These are phyloP conservation scores for Calonectria leucothoes DNA, from an alignment of 2,329 filamentous ascomycete species.

Conservation along the genomic window DNA sequence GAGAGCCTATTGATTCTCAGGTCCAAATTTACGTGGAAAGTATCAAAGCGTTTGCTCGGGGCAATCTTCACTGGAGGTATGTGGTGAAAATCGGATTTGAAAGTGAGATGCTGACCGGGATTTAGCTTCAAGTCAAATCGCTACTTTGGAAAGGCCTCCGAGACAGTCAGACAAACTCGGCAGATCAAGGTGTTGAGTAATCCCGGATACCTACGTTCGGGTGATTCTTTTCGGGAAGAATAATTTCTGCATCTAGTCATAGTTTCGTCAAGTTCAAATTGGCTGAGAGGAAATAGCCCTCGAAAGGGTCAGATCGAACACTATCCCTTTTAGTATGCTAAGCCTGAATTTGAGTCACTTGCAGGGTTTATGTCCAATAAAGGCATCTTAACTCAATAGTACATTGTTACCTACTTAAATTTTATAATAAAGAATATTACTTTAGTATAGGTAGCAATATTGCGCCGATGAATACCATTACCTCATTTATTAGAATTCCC, in stretches of 20 bases:
- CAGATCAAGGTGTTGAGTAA: neutral
- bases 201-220: neutral
- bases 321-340: too few species aligned
- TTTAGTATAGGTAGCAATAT: too few species aligned
- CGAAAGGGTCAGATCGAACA: neutral
- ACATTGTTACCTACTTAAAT: too few species aligned
- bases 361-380: too few species aligned
- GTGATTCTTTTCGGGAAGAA: neutral
- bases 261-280: neutral
- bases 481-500: too few species aligned
- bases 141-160: neutral
- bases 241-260: neutral
- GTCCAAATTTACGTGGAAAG: neutral
- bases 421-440: too few species aligned
- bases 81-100: neutral
- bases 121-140: neutral
- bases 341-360: too few species aligned
- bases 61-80: neutral
- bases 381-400: too few species aligned
- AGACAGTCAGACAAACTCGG: neutral
- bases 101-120: neutral
- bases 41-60: neutral
- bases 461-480: too few species aligned
- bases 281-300: neutral
- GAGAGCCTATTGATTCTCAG: neutral